Conservation (phyloP, 139 green algal species). For the Raphidocelis subcapitata region DNA sequence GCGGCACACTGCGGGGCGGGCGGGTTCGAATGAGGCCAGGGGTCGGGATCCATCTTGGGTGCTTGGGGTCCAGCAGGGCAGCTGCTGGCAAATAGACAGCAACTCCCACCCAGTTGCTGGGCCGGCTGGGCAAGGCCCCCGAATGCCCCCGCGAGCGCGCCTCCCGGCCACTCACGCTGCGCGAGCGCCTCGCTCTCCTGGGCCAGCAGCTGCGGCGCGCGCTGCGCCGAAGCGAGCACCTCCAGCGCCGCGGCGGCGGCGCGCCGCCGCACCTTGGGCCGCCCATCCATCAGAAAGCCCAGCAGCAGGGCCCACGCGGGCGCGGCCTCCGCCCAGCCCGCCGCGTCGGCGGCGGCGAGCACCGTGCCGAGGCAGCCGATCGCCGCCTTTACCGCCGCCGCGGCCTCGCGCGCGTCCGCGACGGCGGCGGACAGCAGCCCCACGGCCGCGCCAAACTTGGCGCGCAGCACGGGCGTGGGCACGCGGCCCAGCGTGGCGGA, state of each 20-base stretch:
- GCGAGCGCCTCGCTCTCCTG: constrained; percentile 44
- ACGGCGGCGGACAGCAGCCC: constrained; percentile 46
- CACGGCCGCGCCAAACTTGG: constrained; percentile 47
- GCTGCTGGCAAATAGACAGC: too few relatives aligned
- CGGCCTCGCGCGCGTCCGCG: constrained; percentile 46
- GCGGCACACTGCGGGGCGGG: constrained; percentile 49
- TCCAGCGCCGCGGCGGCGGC: constrained; percentile 31
- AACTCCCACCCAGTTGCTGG: too few relatives aligned
- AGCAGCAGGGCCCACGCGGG: constrained; percentile 39
- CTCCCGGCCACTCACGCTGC: too few relatives aligned
- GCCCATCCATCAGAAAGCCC: constrained; percentile 46
- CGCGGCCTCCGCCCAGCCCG: constrained; percentile 38
- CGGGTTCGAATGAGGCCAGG: too few relatives aligned
- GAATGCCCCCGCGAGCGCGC: too few relatives aligned
- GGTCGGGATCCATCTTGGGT: too few relatives aligned
- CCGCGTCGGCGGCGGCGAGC: constrained; percentile 55
- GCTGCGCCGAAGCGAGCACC: constrained; percentile 13
- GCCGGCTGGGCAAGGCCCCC: too few relatives aligned
- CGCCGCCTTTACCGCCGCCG: constrained; percentile 45
- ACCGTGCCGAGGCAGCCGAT: constrained; percentile 57
- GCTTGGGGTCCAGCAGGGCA: too few relatives aligned
- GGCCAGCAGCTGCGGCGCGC: too few relatives aligned
- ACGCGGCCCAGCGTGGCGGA: constrained; percentile 50
- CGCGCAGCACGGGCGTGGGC: constrained; percentile 56
- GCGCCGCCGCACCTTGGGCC: constrained; percentile 68